Evolutionary conservation across 2,329 filamentous ascomycete species (phyloP).

Genomic region (Elsinoe batatas): DNA sequence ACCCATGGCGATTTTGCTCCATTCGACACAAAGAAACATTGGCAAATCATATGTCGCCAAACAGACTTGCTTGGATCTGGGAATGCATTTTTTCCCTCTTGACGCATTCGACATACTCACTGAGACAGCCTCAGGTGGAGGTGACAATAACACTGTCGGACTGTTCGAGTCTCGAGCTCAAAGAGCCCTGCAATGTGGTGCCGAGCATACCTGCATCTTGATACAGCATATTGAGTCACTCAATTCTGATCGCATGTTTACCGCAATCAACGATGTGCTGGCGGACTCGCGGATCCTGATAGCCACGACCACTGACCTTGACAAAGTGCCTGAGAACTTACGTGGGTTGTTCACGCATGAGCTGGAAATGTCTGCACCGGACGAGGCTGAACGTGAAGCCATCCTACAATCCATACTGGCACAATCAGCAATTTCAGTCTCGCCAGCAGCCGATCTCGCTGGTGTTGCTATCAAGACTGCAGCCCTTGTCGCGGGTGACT

Average conservation of each 20-base stretch:
- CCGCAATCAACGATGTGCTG: conserved; percentile 74
- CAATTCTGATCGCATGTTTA: conserved; percentile 80
- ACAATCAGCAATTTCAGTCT: conserved; percentile 64
- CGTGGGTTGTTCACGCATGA: conserved; percentile 91
- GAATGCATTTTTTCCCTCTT: conserved; percentile 78
- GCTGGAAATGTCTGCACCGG: conserved; percentile 83
- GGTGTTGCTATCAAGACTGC: conserved; percentile 90
- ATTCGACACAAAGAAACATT: conserved; percentile 86
- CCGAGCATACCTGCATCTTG: conserved; percentile 73
- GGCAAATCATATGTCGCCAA: conserved; percentile 75
- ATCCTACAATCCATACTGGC: conserved; percentile 72
- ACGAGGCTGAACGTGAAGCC: conserved; percentile 83
- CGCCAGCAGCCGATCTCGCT: conserved; percentile 72
- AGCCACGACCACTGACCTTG: conserved; percentile 88
- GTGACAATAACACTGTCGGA: conserved; percentile 89
- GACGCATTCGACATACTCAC: conserved; percentile 90
- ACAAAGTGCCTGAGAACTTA: conserved; percentile 85
- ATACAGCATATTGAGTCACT: conserved; percentile 84
- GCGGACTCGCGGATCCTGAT: conserved; percentile 73
- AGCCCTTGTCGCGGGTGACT: conserved; percentile 83
- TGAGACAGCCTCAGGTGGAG: conserved; percentile 76
- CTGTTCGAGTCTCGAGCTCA: conserved; percentile 81
- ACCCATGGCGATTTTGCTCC: conserved; percentile 75
- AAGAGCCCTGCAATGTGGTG: conserved; percentile 76
- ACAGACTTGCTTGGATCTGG: conserved; percentile 75